Conservation (phyloP, 2,329 filamentous ascomycete genomes). For the Verticillium zaregamsianum region DNA sequence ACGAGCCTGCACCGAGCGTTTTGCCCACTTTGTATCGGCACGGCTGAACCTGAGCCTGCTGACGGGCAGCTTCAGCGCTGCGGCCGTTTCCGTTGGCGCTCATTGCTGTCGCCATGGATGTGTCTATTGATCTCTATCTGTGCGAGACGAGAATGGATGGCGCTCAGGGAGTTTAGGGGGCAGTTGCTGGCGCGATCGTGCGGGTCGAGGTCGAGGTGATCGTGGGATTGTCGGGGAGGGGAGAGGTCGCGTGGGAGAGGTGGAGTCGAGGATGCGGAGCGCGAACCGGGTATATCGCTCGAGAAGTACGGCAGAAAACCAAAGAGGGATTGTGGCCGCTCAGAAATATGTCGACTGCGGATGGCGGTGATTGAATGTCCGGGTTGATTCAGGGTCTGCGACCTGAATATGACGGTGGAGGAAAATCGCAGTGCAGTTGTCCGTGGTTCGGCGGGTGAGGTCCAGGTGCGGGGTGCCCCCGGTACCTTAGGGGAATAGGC, state of each 20-base stretch:
- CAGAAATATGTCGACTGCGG: background rate
- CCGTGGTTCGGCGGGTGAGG: background rate
- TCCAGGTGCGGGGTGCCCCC: background rate
- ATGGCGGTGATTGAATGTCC: background rate
- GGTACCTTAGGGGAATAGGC: background rate
- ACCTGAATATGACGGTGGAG: background rate
- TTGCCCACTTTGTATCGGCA: constrained; percentile 99
- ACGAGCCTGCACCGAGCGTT: constrained; percentile 92
- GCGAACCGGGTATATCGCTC: background rate
- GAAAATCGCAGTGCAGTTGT: background rate
- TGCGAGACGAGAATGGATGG: background rate
- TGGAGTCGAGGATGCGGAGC: background rate
- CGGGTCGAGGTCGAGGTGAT: background rate
- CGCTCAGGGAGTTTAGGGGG: background rate
- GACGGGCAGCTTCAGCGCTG: constrained; percentile 17
- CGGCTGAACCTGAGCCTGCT: constrained; percentile 71
- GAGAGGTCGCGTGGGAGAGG: background rate
- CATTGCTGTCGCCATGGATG: constrained; percentile 6
- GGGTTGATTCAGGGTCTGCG: background rate
- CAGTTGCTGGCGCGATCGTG: background rate
- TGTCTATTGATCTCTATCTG: background rate
- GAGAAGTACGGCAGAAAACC: background rate
- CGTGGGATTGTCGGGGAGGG: background rate
- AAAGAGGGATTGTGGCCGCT: background rate
- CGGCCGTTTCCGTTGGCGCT: constrained; percentile 13